Conservation (phyloP, 768 basidiomycete species). For the Xerocomus brunneocitrinus region DNA sequence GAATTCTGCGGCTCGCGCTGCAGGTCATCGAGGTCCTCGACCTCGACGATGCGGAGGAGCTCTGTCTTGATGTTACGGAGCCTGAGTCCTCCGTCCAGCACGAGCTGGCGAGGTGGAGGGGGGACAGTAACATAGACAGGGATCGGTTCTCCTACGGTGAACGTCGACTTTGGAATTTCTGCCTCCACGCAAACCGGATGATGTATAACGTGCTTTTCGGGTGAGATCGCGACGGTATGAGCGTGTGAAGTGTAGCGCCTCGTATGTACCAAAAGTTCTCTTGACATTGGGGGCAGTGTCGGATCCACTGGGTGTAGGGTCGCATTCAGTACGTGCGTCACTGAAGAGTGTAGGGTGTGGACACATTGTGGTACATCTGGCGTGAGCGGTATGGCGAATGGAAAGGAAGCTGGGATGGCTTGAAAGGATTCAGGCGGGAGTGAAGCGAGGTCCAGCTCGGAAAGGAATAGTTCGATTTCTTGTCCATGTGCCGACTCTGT, state of each 20-base stretch:
- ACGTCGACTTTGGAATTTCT: slow-evolving; percentile 68
- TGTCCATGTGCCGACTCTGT: slow-evolving; percentile 58
- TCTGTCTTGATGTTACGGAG: slow-evolving; percentile 80
- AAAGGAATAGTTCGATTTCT: slow-evolving; percentile 62
- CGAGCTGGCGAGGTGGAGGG: slow-evolving; percentile 61
- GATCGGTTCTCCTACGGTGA: slow-evolving; percentile 67
- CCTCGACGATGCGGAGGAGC: slow-evolving; percentile 62
- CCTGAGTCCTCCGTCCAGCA: slow-evolving; percentile 65
- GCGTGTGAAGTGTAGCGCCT: slow-evolving; percentile 69
- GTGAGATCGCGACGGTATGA: slow-evolving; percentile 50
- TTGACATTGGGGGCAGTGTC: slow-evolving; percentile 39
- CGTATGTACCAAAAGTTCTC: slow-evolving; percentile 64
- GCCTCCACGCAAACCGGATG: slow-evolving; percentile 66
- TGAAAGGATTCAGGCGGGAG: slow-evolving; percentile 32
- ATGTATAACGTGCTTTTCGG: slow-evolving; percentile 52
- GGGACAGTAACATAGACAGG: slow-evolving; percentile 80
- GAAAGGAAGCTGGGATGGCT: slow-evolving; percentile 55
- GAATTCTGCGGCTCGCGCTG: slow-evolving; percentile 23
- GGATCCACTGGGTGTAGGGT: slow-evolving; percentile 51
- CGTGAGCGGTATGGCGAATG: slow-evolving; percentile 79
- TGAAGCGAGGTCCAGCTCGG: slow-evolving; percentile 54
- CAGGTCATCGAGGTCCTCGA: slow-evolving; percentile 41
- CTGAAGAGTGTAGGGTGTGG: slow-evolving; percentile 67
- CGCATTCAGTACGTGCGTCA: slow-evolving; percentile 68
- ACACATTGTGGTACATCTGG: slow-evolving; percentile 81